These are phyloP conservation scores for Carex arenaria DNA, from an alignment of 202 grass and related monocot genomes.

Conservation along the genomic window DNA sequence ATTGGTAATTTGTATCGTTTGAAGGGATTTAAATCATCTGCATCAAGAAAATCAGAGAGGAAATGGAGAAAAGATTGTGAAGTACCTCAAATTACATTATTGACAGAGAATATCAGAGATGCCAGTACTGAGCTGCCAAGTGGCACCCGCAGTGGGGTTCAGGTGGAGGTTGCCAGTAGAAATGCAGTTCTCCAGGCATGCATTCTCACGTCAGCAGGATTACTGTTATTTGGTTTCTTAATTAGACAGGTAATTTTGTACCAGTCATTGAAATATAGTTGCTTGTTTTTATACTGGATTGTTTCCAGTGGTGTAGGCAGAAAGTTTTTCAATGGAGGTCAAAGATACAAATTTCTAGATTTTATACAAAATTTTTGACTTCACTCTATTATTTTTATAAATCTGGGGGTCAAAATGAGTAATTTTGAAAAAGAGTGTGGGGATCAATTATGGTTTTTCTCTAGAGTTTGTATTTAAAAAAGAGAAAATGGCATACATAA, in stretches of 20 bases:
- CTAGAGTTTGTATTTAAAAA: neutral
- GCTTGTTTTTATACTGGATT: neutral
- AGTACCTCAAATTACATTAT: slow-evolving; percentile 10
- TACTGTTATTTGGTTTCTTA: slow-evolving; percentile 42
- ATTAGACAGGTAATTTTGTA: slow-evolving; percentile 53
- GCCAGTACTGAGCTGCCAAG: neutral
- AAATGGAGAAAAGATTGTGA: slow-evolving; percentile 18
- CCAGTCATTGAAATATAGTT: neutral
- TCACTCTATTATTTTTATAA: neutral
- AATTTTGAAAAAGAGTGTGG: neutral
- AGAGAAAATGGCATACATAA: neutral
- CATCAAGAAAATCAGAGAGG: slow-evolving; percentile 29
- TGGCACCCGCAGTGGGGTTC: neutral
- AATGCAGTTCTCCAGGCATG: slow-evolving; percentile 63
- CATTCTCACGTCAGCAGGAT: slow-evolving; percentile 45
- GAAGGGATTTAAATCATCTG: slow-evolving; percentile 25
- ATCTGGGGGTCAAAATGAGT: neutral
- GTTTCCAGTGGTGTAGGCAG: neutral
- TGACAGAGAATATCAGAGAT: neutral
- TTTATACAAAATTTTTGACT: neutral
- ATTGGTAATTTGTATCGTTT: neutral
- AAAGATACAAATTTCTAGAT: neutral
- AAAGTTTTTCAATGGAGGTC: neutral
- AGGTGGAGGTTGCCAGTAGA: slow-evolving; percentile 38
- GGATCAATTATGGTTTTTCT: neutral